Base-by-base conservation (phyloP, 2,329 filamentous ascomycete species). In the Colletotrichum sublineola region DNA sequence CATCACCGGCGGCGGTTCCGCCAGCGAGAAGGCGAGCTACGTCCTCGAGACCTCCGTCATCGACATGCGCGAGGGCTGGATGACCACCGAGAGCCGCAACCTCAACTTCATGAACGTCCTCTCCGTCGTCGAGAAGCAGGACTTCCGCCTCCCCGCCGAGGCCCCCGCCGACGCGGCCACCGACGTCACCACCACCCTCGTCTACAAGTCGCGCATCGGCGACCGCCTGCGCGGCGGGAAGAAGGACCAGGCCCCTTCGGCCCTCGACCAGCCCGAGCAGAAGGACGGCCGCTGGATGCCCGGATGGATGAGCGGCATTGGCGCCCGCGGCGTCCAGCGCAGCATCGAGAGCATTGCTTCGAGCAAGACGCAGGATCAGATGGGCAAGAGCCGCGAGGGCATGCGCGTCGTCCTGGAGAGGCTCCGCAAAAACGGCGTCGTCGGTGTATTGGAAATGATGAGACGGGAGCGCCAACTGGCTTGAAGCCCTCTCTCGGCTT, bases 371-470 rank as follows among this genome's bases (percentile, higher is more conserved):
- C 89, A 92, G 75, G 92, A 93, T 77, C 93, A 94, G 79, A 87
- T 96, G 77, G 91, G 92, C 63, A 95, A 95, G 84, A 94, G 93
- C 76, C 90, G 92, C 62, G 92, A 95, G 80, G 94, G 94, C 61
- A 96, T 96, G 94, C 91, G 89, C 68, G 89, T 95, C 48, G 93
- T 96, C 11, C 86, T 96, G 31, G 92, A 95, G 81, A 86, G 93
- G 60, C 83, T 91, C 64, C 86, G 89, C 60, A 88, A 88, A 79
- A 88, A 86, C 52, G 87, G 88, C 40, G 85, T 90, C 68, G 87
- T 90, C 67, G 86, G 87, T 50, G 87, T 90, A 40, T 80, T 91
- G 44, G 89, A 91, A 79, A 84, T 87, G 62, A 82, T 88, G 75
- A 84, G 88, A 53, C 78, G 82, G 55, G 84, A 85, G 74, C 82